These are phyloP conservation scores for Termitomyces sp. DNA, from an alignment of 768 basidiomycete genomes.

Conservation along the genomic window DNA sequence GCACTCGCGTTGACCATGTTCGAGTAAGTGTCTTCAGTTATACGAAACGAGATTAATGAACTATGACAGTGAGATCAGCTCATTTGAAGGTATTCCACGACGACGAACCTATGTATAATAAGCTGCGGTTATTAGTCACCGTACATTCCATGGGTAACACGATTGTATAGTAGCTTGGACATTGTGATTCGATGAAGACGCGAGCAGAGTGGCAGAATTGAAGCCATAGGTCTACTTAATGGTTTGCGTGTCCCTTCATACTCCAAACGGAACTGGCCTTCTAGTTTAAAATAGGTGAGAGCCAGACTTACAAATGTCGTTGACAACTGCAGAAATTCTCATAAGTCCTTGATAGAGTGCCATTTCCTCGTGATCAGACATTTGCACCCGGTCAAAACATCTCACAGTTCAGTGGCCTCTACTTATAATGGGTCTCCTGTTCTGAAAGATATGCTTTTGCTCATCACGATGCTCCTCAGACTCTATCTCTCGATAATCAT, in stretches of 20 bases:
- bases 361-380: not conserved
- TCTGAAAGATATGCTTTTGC: conserved; percentile 13
- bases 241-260: not conserved
- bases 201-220: not conserved
- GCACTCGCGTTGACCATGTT: too few relatives aligned
- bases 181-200: not conserved
- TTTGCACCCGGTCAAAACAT: conserved; percentile 3
- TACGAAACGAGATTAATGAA: not conserved
- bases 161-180: not conserved
- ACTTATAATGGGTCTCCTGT: not conserved
- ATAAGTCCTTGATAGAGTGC: not conserved
- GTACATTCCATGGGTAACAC: not conserved
- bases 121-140: not conserved
- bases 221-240: not conserved
- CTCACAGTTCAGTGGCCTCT: not conserved
- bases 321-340: not conserved
- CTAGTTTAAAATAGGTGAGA: not conserved
- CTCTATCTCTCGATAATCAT: not conserved
- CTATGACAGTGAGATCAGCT: not conserved
- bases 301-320: not conserved
- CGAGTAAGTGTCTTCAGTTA: not conserved
- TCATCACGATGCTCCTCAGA: not conserved
- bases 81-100: not conserved
- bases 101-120: not conserved
- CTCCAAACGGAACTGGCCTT: not conserved